Evolutionary conservation across 441 rosid species (phyloP).

Genomic region (Corymbia calophylla): DNA sequence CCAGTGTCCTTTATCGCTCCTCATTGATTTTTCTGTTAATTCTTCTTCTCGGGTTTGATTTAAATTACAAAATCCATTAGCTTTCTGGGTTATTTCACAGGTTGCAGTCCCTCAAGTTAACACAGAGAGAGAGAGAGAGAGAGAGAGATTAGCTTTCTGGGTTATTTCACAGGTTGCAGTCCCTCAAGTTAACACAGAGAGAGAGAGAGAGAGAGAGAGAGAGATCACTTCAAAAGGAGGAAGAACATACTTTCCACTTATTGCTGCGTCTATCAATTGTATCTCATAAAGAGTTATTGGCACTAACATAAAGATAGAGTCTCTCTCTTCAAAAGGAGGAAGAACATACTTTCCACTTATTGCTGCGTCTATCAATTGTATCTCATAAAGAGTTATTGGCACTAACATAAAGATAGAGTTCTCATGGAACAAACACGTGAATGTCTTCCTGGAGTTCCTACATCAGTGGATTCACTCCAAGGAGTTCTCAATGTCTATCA

Average conservation of each 20-base stretch:
- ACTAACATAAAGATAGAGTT: neutral
- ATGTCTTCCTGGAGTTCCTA: neutral
- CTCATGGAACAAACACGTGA: neutral
- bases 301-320: too few relatives aligned
- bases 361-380: neutral
- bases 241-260: neutral
- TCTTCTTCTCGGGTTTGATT: neutral
- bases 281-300: neutral
- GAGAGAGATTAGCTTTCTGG: neutral
- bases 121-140: neutral
- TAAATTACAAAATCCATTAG: neutral
- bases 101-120: neutral
- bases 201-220: neutral
- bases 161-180: neutral
- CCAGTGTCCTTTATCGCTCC: accelerated
- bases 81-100: neutral
- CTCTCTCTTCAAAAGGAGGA: neutral
- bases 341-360: neutral
- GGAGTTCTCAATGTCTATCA: neutral
- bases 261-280: neutral
- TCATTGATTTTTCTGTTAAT: neutral
- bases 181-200: neutral
- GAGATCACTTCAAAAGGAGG: neutral
- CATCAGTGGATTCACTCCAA: neutral
- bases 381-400: neutral